Percentiles rank a stretch among this genome's conserved stretches.
phyloP scores from a whole-genome alignment of 148 eudicot species.

The Rhododendron henanense region DNA sequence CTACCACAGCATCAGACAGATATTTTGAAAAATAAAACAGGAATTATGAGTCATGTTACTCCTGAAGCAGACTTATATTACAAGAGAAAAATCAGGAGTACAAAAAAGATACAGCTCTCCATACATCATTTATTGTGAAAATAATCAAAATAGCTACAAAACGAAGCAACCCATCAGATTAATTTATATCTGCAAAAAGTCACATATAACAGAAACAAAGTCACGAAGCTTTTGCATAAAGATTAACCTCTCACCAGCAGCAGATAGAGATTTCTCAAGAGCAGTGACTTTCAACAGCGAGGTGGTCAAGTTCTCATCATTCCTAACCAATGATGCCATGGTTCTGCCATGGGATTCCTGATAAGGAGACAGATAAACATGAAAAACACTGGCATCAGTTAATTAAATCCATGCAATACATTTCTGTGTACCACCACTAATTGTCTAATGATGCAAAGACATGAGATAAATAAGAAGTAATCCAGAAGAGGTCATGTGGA shows the following conservation, averaged over 20 bases:
- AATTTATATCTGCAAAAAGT: constrained; percentile 82
- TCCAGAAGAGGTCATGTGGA: neutral
- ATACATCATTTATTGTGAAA: neutral
- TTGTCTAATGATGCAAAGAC: neutral
- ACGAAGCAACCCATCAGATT: constrained; percentile 24
- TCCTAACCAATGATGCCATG: constrained; percentile 46
- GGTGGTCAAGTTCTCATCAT: constrained; percentile 66
- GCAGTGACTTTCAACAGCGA: constrained; percentile 58
- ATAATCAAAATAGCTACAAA: neutral
- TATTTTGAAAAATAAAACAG: neutral
- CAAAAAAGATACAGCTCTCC: neutral
- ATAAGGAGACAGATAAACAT: constrained; percentile 1
- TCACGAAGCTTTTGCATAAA: constrained; percentile 99
- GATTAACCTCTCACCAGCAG: constrained; percentile 90
- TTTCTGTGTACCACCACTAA: neutral
- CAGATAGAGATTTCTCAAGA: constrained; percentile 64
- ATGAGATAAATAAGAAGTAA: neutral
- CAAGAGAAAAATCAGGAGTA: neutral
- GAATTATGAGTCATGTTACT: neutral
- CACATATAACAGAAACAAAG: constrained; percentile 87
- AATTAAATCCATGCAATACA: neutral
- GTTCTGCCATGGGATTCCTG: constrained; percentile 86
- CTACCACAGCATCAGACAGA: neutral
- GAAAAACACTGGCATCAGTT: neutral
- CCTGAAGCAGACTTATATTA: neutral